These are phyloP conservation scores for Solanum bukasovii DNA, from an alignment of 257 asterid species.

Conservation along the genomic window DNA sequence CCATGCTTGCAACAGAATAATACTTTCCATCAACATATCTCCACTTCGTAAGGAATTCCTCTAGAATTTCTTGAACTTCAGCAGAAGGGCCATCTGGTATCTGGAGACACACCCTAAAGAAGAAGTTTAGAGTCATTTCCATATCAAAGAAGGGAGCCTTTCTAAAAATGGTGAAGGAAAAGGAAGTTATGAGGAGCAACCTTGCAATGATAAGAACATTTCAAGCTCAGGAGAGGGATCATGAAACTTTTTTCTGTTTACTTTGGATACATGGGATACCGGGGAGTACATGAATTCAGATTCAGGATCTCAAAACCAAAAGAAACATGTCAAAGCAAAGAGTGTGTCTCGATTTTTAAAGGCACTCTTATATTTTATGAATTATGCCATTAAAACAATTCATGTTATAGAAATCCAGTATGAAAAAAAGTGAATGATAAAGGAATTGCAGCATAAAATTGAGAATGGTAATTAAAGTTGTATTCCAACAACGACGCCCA, in stretches of 20 bases:
- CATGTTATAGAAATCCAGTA: background rate
- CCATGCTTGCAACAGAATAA: conserved; percentile 19
- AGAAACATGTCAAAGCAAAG: background rate
- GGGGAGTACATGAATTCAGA: background rate
- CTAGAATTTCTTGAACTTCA: conserved; percentile 45
- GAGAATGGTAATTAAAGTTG: background rate
- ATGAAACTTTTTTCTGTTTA: background rate
- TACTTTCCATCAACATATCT: conserved; percentile 30
- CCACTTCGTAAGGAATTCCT: conserved; percentile 69
- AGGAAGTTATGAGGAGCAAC: background rate
- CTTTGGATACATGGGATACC: background rate
- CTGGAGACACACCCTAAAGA: conserved; percentile 53
- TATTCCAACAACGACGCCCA: background rate
- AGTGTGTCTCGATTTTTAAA: background rate
- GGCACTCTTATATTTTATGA: background rate
- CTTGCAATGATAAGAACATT: background rate
- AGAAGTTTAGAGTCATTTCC: conserved; percentile 4
- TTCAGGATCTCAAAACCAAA: background rate
- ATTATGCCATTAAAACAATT: background rate
- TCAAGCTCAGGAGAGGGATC: background rate
- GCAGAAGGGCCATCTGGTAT: conserved; percentile 38
- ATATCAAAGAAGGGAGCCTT: background rate
- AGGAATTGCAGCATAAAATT: background rate
- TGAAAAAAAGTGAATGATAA: background rate
- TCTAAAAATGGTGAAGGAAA: background rate